Conservation (phyloP, 2,329 filamentous ascomycete genomes). For the Fusarium clavum region DNA sequence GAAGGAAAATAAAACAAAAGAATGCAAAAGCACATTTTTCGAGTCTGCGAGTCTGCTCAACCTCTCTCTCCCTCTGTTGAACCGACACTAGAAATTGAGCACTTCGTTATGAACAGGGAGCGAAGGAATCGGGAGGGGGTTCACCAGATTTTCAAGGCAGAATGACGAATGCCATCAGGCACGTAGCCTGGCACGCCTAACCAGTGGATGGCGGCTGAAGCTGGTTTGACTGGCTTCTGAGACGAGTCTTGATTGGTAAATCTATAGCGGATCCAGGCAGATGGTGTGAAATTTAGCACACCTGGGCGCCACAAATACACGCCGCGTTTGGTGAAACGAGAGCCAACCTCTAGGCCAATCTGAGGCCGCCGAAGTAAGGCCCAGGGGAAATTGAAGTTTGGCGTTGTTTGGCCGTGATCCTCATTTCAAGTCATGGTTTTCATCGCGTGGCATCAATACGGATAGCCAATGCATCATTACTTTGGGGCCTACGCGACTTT, state of each 20-base stretch:
- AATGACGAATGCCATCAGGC: slow-evolving; percentile 43
- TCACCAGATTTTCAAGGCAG: slow-evolving; percentile 48
- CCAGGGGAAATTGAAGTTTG: not conserved
- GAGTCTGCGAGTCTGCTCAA: slow-evolving; percentile 32
- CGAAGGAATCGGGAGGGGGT: slow-evolving; percentile 46
- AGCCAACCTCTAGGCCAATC: slow-evolving; percentile 26
- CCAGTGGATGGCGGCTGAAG: slow-evolving; percentile 3
- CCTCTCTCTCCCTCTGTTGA: slow-evolving; percentile 18
- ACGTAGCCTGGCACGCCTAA: slow-evolving; percentile 33
- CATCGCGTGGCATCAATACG: not conserved
- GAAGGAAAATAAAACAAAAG: slow-evolving; percentile 21
- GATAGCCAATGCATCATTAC: not conserved
- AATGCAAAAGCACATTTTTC: slow-evolving; percentile 24
- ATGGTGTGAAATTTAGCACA: slow-evolving; percentile 40
- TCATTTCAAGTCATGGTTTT: not conserved
- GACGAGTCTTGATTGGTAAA: slow-evolving; percentile 11
- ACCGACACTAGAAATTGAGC: slow-evolving; percentile 41
- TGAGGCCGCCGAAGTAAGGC: slow-evolving; percentile 27
- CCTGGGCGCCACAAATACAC: slow-evolving; percentile 32
- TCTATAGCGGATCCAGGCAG: slow-evolving; percentile 8
- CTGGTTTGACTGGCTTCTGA: slow-evolving; percentile 9
- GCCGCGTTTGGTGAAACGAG: slow-evolving; percentile 34
- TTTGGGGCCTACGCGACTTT: not conserved
- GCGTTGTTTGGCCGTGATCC: not conserved
- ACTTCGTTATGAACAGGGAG: slow-evolving; percentile 44